Conservation (phyloP, 73 alveolate species). For the Tetrahymena thermophila region DNA sequence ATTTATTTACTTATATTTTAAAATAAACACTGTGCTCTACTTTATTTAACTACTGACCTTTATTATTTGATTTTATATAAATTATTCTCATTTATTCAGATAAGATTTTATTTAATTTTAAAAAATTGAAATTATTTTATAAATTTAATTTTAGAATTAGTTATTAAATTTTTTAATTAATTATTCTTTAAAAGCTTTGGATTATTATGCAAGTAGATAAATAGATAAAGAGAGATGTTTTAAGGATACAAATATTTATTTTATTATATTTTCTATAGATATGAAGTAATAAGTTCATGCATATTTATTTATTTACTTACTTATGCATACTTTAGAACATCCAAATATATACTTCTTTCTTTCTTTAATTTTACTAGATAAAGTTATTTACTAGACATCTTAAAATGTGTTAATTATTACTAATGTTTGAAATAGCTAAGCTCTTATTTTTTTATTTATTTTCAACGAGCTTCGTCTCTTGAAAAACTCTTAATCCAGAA, state of each 20-base stretch:
- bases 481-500: conserved; percentile 39
- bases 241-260: neutral
- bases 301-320: no score
- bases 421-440: neutral
- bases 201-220: neutral
- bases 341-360: no score
- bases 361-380: neutral
- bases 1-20: no score
- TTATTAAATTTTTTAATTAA: no score
- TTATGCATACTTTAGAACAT: neutral
- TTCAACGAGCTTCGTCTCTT: conserved; percentile 44
- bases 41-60: neutral
- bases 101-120: neutral
- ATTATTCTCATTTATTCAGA: no score
- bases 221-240: neutral
- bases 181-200: neutral
- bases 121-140: no score
- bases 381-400: neutral
- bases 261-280: neutral
- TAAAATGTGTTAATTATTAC: no score
- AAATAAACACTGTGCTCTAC: neutral
- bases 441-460: neutral
- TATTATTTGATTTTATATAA: no score
- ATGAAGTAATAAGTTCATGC: no score
- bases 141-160: no score